Percentiles rank a stretch among this genome's conserved stretches.
Evolutionary conservation across 2,329 filamentous ascomycete genomes (phyloP).

Genomic region (Colletotrichum shisoi): DNA sequence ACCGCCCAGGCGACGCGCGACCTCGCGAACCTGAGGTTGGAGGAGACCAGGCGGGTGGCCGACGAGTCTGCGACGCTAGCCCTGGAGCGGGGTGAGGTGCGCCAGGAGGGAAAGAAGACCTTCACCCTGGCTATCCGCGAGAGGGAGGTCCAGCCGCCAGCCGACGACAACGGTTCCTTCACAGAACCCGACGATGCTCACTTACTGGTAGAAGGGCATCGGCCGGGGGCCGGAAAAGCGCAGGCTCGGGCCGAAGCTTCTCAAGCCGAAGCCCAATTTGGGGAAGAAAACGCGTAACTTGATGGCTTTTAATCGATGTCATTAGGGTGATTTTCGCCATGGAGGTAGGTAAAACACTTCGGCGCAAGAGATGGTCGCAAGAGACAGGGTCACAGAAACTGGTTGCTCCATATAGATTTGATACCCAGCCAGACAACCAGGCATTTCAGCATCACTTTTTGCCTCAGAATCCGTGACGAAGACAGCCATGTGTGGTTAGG

Average conservation of each 20-base stretch:
- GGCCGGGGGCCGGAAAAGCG: constrained; percentile 36
- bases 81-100: constrained; percentile 57
- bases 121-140: constrained; percentile 62
- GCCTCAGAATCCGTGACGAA: neutral
- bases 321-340: no score
- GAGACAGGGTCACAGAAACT: neutral
- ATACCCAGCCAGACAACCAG: constrained; percentile 24
- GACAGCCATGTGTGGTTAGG: no score
- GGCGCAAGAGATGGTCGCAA: neutral
- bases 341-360: neutral
- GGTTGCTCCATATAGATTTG: constrained; percentile 28
- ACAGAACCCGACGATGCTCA: constrained; percentile 50
- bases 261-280: constrained; percentile 32
- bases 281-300: neutral
- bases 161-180: constrained; percentile 41
- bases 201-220: constrained; percentile 62
- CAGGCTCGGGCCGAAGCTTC: constrained; percentile 46
- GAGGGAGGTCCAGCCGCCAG: constrained; percentile 54
- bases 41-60: constrained; percentile 53
- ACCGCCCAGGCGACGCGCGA: constrained; percentile 49
- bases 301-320: neutral
- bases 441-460: neutral
- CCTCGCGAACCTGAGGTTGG: constrained; percentile 54
- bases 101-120: constrained; percentile 43
- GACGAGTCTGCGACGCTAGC: constrained; percentile 57